phyloP scores from a whole-genome alignment of 164 flowering plant genomes.

The Protea cynaroides region DNA sequence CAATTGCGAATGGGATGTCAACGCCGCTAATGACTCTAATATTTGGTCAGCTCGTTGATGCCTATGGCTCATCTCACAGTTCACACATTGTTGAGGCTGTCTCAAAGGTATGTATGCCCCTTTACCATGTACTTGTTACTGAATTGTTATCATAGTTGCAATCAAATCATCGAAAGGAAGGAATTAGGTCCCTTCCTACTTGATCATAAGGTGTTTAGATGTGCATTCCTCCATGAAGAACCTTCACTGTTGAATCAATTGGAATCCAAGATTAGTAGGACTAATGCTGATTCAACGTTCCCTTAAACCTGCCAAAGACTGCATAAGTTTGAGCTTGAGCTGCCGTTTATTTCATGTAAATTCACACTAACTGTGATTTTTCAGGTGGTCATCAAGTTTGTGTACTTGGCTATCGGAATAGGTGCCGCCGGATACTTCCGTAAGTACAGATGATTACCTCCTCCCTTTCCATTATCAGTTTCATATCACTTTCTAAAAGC shows the following conservation, averaged over 20 bases:
- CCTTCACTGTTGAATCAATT: no score
- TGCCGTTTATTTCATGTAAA: background rate
- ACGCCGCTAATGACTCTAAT: slow-evolving; percentile 52
- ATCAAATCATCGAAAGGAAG: no score
- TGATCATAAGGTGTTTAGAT: no score
- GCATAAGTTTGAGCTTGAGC: no score
- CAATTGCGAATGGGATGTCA: slow-evolving; percentile 38
- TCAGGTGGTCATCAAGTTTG: slow-evolving; percentile 42
- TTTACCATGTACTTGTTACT: no score
- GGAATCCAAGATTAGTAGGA: no score
- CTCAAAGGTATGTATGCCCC: slow-evolving; percentile 33
- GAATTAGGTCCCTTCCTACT: no score
- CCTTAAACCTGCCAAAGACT: no score
- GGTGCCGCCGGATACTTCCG: slow-evolving; percentile 54
- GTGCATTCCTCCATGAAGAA: no score
- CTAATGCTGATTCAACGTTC: no score
- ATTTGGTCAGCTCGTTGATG: slow-evolving; percentile 45
- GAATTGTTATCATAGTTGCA: no score
- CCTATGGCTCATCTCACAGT: slow-evolving; percentile 30
- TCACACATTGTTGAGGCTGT: slow-evolving; percentile 30
- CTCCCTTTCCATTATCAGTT: background rate
- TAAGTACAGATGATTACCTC: slow-evolving; percentile 24
- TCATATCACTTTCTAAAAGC: background rate
- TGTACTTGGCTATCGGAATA: slow-evolving; percentile 49
- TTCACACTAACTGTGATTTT: background rate